These are phyloP conservation scores for Ananas comosus DNA, from an alignment of 176 grass and related monocot genomes.

Conservation along the genomic window DNA sequence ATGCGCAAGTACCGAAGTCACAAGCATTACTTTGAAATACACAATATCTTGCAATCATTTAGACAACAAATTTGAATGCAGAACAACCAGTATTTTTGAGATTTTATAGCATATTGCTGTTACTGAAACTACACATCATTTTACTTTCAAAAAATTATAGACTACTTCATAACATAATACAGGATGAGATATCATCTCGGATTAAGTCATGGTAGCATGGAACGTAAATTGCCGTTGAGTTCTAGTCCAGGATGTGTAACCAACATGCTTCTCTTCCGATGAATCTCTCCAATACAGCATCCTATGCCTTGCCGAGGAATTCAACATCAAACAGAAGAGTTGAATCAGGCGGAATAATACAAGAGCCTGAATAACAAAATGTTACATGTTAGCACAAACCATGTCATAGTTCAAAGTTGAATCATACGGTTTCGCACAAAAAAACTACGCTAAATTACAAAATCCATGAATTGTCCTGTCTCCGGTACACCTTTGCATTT, in stretches of 20 bases:
- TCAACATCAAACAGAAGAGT: conserved; percentile 93
- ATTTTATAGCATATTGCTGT: not conserved
- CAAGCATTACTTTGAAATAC: not conserved
- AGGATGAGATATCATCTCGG: not conserved
- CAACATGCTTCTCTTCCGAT: not conserved
- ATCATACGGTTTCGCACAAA: not conserved
- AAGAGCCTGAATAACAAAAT: conserved; percentile 35
- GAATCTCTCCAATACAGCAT: not conserved
- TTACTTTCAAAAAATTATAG: not conserved
- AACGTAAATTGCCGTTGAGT: not conserved
- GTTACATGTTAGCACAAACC: not conserved
- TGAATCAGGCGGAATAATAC: conserved; percentile 79
- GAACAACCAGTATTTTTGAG: no score
- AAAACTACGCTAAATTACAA: not conserved
- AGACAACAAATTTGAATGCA: no score
- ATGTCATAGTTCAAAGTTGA: not conserved
- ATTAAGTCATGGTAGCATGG: not conserved
- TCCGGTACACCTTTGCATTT: no score
- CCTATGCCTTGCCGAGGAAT: conserved; percentile 61
- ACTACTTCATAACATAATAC: not conserved
- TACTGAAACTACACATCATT: no score
- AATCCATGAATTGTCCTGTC: no score
- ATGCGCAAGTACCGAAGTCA: not conserved
- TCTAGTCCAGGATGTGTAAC: not conserved
- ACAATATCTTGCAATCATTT: no score